Evolutionary conservation across 2,329 filamentous ascomycete species (phyloP), one percentile per base, ranked within the genome.

Genomic region (Venturia oleaginea): DNA sequence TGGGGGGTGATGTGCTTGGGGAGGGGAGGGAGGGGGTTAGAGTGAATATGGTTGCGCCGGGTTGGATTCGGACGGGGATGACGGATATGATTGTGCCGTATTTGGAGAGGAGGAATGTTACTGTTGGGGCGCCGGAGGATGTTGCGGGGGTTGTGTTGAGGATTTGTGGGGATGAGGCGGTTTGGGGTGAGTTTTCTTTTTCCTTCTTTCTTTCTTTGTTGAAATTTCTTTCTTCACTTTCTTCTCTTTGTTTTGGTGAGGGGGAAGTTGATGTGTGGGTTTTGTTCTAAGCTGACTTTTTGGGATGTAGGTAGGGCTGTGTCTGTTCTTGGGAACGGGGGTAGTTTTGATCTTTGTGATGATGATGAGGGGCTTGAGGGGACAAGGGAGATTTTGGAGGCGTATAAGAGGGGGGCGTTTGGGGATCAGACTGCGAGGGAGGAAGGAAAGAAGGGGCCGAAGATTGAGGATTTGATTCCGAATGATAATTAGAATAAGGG

Each of bases 21-120:
- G 61, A 62, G n/a, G 61, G 61, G 1, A 32, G 42, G 24, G n/a
- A 40, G n/a, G 13, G 24, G 17, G 40, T 62, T 4, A 19, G 61
- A 13, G 38, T 51, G 19, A 62, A 62, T 54, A 48, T 51, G 61
- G 54, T 62, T n/a, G 61, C 61, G 17, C 61, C 61, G n/a, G 54
- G 40, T 48, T 62, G 60, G 60, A 51, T 62, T 15, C n/a, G 43
- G 19, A 62, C 24, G 10, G 30, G 43, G 37, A 48, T 62, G 60
- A 62, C 60, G 11, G 40, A 10, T 2, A 17, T 30, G 24, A 34
- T 51, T 15, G 1, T 48, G 17, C 24, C 30, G 6, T 30, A 30
- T 32, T 19, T 46, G 24, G 60, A 51, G 60, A 22, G 15, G 27
- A 42, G 4, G 3, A 1, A 7, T 2, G 30, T 62, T 17, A 22